These are phyloP conservation scores for Imleria badia DNA, from an alignment of 768 basidiomycete species.

Conservation along the genomic window DNA sequence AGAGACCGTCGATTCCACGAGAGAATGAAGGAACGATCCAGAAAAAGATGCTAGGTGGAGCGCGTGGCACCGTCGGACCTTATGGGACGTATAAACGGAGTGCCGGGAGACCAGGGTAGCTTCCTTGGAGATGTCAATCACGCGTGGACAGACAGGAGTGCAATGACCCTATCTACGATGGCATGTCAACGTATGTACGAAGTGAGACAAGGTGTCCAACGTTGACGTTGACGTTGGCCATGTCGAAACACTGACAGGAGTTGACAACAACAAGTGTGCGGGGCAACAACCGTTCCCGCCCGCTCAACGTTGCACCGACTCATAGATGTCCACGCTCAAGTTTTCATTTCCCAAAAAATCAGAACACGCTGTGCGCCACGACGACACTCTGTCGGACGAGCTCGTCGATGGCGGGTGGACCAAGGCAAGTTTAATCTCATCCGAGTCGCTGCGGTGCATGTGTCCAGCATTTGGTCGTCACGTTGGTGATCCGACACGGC, in stretches of 20 bases:
- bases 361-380: not conserved
- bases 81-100: constrained; percentile 45
- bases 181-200: too few relatives aligned
- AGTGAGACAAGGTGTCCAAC: constrained; percentile 12
- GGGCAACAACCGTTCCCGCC: too few relatives aligned
- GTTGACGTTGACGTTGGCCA: constrained; percentile 16
- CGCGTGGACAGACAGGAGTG: too few relatives aligned
- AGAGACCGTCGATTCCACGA: constrained; percentile 12
- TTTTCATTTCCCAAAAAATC: not conserved
- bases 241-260: not conserved
- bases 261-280: not conserved
- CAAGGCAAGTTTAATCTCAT: constrained; percentile 17
- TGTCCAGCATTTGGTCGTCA: too few relatives aligned
- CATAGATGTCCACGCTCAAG: not conserved
- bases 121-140: not conserved
- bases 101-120: constrained; percentile 16
- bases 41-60: constrained; percentile 33
- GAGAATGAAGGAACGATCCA: constrained; percentile 12
- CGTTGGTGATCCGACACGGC: constrained; percentile 6
- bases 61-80: constrained; percentile 39
- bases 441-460: not conserved
- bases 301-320: too few relatives aligned
- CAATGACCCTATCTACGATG: too few relatives aligned
- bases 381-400: constrained; percentile 3
- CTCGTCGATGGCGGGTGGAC: constrained; percentile 22